A percentile compares a stretch with the other conserved stretches of the same genome.
Evolutionary conservation across 1,139 yeast species (phyloP).

Genomic region (Diutina sp.): DNA sequence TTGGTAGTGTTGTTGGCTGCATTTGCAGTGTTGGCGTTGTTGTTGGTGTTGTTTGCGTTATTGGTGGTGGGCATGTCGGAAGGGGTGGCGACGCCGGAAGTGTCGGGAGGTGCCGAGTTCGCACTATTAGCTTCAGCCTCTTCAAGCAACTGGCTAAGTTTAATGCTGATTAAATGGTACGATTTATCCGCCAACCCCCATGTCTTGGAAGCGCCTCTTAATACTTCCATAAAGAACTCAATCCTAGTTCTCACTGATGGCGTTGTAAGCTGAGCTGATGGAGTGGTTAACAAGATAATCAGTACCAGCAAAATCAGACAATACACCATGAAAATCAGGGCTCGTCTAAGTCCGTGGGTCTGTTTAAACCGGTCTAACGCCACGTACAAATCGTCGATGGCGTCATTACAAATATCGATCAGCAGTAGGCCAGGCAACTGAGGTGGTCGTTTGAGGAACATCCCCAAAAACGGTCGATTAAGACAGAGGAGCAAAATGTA

Average conservation of each 20-base stretch:
- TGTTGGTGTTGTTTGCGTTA: neutral
- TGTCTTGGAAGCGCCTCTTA: conserved; percentile 27
- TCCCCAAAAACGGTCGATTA: conserved; percentile 44
- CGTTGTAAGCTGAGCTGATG: conserved; percentile 13
- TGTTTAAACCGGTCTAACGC: conserved; percentile 23
- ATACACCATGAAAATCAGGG: conserved; percentile 35
- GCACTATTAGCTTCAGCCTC: neutral
- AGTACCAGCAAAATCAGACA: conserved; percentile 35
- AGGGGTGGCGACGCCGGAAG: neutral
- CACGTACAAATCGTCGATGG: conserved; percentile 28
- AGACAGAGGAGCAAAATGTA: conserved; percentile 43
- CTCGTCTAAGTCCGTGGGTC: conserved; percentile 28
- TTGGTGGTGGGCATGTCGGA: neutral
- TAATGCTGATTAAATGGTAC: conserved; percentile 19
- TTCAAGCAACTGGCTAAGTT: neutral
- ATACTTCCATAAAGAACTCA: conserved; percentile 25
- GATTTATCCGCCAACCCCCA: conserved; percentile 40
- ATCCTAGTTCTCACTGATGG: conserved; percentile 17
- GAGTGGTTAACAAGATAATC: conserved; percentile 26
- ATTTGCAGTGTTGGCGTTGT: neutral
- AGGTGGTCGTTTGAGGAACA: conserved; percentile 10
- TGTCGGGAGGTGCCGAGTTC: neutral
- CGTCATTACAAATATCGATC: conserved; percentile 22
- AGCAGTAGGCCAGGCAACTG: conserved; percentile 10
- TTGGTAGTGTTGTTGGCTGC: neutral